phyloP scores from a whole-genome alignment of 805 yeast genomes.

The Torulaspora indica region DNA sequence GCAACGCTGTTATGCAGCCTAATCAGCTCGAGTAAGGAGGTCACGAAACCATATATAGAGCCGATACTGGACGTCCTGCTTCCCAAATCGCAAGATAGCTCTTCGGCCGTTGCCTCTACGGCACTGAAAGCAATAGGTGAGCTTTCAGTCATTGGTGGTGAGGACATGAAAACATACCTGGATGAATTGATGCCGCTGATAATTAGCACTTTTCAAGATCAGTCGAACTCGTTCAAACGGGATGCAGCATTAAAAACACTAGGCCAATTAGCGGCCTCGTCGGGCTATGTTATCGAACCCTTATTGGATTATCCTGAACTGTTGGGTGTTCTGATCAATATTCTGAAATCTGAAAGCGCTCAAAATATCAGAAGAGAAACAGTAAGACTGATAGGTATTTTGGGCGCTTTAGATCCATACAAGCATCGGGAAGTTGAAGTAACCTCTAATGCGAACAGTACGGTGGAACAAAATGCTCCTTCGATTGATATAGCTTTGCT shows the following conservation, averaged over 20 bases:
- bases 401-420: conserved; percentile 97
- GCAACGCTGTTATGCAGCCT: conserved; percentile 69
- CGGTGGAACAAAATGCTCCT: conserved; percentile 77
- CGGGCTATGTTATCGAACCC: conserved; percentile 95
- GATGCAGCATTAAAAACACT: conserved; percentile 84
- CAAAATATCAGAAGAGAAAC: conserved; percentile 77
- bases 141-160: conserved; percentile 82
- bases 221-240: conserved; percentile 78
- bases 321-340: conserved; percentile 72
- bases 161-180: conserved; percentile 67
- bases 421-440: conserved; percentile 89
- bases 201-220: conserved; percentile 85
- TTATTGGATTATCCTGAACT: conserved; percentile 86
- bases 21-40: conserved; percentile 69
- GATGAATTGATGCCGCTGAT: conserved; percentile 80
- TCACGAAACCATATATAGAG: conserved; percentile 86
- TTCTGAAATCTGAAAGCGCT: conserved; percentile 75
- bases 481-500: conserved; percentile 84
- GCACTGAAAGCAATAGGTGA: conserved; percentile 87
- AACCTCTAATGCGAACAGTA: conserved; percentile 43
- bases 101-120: conserved; percentile 80
- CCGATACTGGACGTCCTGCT: conserved; percentile 84
- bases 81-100: conserved; percentile 66
- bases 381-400: conserved; percentile 80
- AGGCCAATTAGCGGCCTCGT: conserved; percentile 83